These are phyloP conservation scores for Colletotrichum lentis DNA, from an alignment of 2,329 filamentous ascomycete genomes.

Conservation along the genomic window DNA sequence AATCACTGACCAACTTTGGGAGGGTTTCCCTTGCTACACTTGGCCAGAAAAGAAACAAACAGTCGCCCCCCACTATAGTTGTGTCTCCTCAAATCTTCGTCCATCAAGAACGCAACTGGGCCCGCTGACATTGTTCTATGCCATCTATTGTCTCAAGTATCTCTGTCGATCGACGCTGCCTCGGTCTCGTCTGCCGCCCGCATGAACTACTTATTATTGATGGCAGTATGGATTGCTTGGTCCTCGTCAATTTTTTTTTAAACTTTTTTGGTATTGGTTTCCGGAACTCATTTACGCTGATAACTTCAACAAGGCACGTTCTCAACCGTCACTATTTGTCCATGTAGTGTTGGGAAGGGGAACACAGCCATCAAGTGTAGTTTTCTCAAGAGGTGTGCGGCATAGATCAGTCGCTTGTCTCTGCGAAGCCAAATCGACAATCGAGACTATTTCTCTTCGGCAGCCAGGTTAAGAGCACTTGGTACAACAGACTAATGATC, in stretches of 20 bases:
- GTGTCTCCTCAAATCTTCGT: neutral
- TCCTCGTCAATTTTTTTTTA: neutral
- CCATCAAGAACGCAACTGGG: neutral
- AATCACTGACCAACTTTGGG: no score
- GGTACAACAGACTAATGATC: neutral
- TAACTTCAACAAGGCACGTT: neutral
- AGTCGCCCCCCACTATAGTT: neutral
- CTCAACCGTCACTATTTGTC: neutral
- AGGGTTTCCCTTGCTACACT: neutral
- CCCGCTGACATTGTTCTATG: neutral
- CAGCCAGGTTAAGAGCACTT: conserved; percentile 2
- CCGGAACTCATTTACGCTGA: neutral
- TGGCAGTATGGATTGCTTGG: neutral
- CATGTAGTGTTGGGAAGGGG: neutral
- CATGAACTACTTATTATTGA: neutral
- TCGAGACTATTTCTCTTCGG: neutral
- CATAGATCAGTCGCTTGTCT: neutral
- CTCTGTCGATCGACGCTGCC: conserved; percentile 8
- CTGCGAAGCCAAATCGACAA: neutral
- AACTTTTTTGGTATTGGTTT: neutral
- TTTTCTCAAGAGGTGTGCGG: neutral
- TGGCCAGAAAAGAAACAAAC: neutral
- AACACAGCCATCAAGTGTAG: no score
- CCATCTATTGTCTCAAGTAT: conserved; percentile 9
- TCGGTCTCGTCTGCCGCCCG: neutral